phyloP scores from a whole-genome alignment of 352 stramenopile genomes.

The Phytopythium cucurbitacearum region DNA sequence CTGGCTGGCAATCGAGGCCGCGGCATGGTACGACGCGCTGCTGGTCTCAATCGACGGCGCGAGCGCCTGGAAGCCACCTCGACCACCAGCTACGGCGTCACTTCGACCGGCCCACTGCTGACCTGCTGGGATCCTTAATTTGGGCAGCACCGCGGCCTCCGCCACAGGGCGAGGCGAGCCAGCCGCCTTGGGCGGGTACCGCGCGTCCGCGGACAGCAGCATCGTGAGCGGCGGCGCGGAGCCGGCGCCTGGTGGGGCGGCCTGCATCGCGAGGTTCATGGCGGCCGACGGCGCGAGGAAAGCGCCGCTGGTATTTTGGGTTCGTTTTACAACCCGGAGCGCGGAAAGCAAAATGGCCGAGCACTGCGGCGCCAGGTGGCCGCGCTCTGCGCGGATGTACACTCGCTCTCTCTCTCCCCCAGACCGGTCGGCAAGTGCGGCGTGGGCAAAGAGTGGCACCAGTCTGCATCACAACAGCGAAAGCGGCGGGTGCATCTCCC shows the following conservation, averaged over 20 bases:
- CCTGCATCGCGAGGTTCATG: too few species aligned
- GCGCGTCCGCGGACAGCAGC: conserved; percentile 5
- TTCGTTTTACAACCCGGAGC: conserved; percentile 2
- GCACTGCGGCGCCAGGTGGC: neutral
- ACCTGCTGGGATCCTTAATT: conserved; percentile 16
- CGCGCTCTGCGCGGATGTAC: neutral
- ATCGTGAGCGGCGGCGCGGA: conserved; percentile 5
- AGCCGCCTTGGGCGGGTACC: neutral
- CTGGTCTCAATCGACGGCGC: conserved; percentile 7
- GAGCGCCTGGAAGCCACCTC: conserved; percentile 11
- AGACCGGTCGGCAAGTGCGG: neutral
- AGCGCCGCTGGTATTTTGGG: neutral
- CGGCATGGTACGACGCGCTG: neutral
- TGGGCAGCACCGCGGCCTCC: conserved; percentile 12
- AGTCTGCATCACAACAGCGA: too few species aligned
- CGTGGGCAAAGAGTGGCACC: too few species aligned
- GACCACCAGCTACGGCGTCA: conserved; percentile 7
- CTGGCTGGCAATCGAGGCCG: too few species aligned
- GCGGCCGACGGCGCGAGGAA: too few species aligned
- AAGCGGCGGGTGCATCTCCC: too few species aligned
- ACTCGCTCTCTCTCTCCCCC: neutral
- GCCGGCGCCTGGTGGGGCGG: neutral
- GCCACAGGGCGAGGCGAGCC: neutral
- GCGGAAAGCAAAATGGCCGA: conserved; percentile 1
- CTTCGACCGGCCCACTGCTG: neutral